These are phyloP conservation scores for Pichia thaimueangensis DNA, from an alignment of 805 yeast genomes.

Conservation along the genomic window DNA sequence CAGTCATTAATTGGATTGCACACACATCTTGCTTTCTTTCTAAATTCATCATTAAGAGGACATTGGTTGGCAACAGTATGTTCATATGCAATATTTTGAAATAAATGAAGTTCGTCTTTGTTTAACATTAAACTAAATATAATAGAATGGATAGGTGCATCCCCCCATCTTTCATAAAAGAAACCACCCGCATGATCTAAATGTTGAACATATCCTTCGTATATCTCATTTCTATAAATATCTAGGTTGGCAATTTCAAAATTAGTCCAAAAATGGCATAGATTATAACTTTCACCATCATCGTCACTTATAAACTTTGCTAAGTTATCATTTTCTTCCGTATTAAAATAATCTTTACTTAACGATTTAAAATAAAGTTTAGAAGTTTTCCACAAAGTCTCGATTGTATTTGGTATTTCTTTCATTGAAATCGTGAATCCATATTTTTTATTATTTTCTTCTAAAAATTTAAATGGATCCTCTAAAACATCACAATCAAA, in stretches of 20 bases:
- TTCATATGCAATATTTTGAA: constrained; percentile 74
- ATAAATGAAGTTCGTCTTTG: constrained; percentile 62
- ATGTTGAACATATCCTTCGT: constrained; percentile 52
- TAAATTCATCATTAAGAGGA: constrained; percentile 59
- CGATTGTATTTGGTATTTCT: constrained; percentile 44
- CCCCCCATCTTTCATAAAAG: constrained; percentile 90
- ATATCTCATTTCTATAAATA: constrained; percentile 52
- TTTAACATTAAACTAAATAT: constrained; percentile 42
- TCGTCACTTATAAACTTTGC: constrained; percentile 61
- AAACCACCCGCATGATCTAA: constrained; percentile 71
- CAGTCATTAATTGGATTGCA: constrained; percentile 69
- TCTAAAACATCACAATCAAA: constrained; percentile 47
- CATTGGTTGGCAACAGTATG: constrained; percentile 77
- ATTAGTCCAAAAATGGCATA: constrained; percentile 81
- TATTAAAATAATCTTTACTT: constrained; percentile 5
- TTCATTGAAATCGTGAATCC: constrained; percentile 48
- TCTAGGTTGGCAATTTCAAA: constrained; percentile 69
- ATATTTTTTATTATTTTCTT: constrained; percentile 42
- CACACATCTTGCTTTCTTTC: constrained; percentile 54
- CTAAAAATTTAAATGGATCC: constrained; percentile 51
- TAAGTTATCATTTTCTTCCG: constrained; percentile 31
- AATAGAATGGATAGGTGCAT: constrained; percentile 49
- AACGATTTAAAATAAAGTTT: constrained; percentile 34
- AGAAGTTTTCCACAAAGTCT: constrained; percentile 45
- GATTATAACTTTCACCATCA: constrained; percentile 54